phyloP scores from a whole-genome alignment of 2,329 filamentous ascomycete species.

The Sporothrix curviconia region DNA sequence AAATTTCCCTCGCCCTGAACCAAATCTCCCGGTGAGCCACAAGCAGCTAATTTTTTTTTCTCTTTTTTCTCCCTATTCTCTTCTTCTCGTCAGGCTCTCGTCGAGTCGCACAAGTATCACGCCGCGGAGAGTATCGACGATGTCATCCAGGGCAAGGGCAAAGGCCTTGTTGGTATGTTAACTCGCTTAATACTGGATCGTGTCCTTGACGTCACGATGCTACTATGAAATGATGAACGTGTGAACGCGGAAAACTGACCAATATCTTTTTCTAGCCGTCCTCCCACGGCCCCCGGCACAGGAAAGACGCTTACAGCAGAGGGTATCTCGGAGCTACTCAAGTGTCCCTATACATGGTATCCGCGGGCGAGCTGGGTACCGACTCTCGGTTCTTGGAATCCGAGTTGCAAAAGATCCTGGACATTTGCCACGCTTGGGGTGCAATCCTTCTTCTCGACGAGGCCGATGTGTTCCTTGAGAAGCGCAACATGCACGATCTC shows the following conservation, averaged over 20 bases:
- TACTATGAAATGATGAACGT: not conserved
- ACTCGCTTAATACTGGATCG: too few species aligned
- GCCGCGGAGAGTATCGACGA: conserved; percentile 77
- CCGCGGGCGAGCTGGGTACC: conserved; percentile 43
- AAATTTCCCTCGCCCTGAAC: conserved; percentile 11
- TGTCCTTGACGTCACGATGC: too few species aligned
- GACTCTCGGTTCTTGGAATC: conserved; percentile 37
- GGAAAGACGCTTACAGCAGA: conserved; percentile 42
- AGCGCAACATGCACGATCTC: conserved; percentile 39
- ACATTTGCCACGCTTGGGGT: conserved; percentile 43
- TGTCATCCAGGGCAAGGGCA: conserved; percentile 76
- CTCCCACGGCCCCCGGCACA: conserved; percentile 65
- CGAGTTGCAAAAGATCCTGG: conserved; percentile 41
- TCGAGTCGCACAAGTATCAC: conserved; percentile 78
- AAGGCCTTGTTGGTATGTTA: conserved; percentile 62
- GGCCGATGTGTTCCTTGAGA: conserved; percentile 47
- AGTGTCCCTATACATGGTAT: conserved; percentile 50
- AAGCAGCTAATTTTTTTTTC: not conserved
- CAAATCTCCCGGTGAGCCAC: too few species aligned
- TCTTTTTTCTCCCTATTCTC: not conserved
- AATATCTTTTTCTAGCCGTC: conserved; percentile 40
- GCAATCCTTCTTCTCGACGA: conserved; percentile 47
- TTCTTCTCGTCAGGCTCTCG: conserved; percentile 51
- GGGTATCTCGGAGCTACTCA: conserved; percentile 35
- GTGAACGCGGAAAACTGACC: not conserved